Evolutionary conservation across 2,329 filamentous ascomycete genomes (phyloP).

Genomic region (Teratosphaeriaceae sp.): DNA sequence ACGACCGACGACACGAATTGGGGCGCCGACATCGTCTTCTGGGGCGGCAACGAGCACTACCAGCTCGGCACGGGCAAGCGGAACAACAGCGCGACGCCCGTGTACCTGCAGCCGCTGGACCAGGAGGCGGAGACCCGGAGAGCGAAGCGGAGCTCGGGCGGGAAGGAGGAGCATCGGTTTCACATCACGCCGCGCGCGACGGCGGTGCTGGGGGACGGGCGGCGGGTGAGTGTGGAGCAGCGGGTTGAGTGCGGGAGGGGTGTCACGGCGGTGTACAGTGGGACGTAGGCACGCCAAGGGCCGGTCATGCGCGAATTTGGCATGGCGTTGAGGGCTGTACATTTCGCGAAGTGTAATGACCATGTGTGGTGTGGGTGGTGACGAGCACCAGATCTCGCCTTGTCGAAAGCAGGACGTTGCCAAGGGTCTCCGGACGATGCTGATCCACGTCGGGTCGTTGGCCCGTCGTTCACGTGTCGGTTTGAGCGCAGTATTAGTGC

Average conservation of each 20-base stretch:
- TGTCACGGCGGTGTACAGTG: conserved; percentile 76
- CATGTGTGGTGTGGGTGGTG: no score
- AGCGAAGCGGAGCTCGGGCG: conserved; percentile 53
- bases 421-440: no score
- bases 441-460: no score
- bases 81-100: conserved; percentile 68
- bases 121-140: conserved; percentile 52
- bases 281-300: no score
- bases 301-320: neutral
- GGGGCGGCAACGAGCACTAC: conserved; percentile 91
- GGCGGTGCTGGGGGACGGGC: conserved; percentile 57
- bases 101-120: conserved; percentile 74
- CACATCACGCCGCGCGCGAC: conserved; percentile 73
- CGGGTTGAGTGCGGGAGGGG: conserved; percentile 78
- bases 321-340: no score
- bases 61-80: conserved; percentile 89
- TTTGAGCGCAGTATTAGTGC: no score
- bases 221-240: conserved; percentile 74
- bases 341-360: no score
- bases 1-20: conserved; percentile 75
- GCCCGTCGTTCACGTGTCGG: no score
- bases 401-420: no score
- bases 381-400: no score
- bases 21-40: conserved; percentile 85
- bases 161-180: conserved; percentile 63